phyloP scores from a whole-genome alignment of 176 grass and related monocot genomes.

The Raddia guianensis region DNA sequence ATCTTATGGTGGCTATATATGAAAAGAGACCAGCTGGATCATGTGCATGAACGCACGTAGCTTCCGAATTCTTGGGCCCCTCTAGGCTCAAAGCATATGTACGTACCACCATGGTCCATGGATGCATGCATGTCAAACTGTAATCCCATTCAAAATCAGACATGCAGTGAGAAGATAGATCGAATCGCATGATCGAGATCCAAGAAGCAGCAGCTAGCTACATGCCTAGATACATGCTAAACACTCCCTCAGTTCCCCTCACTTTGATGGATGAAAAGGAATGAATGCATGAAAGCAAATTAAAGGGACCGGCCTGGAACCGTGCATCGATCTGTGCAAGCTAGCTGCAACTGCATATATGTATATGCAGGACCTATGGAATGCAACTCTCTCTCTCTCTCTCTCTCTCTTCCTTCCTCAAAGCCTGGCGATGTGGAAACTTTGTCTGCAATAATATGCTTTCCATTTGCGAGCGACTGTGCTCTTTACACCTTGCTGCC shows the following conservation, averaged over 20 bases:
- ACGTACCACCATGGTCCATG: neutral
- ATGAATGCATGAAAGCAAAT: neutral
- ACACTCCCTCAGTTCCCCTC: neutral
- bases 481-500: neutral
- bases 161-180: neutral
- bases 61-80: constrained; percentile 12
- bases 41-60: neutral
- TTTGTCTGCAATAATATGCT: constrained; percentile 29
- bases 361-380: neutral
- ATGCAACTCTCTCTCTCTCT: neutral
- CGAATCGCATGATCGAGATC: neutral
- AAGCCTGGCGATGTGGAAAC: constrained; percentile 38
- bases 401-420: constrained; percentile 8
- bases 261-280: neutral
- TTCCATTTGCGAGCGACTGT: neutral
- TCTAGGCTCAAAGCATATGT: neutral
- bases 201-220: constrained; percentile 14
- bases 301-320: neutral
- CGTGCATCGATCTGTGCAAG: neutral
- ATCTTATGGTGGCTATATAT: neutral
- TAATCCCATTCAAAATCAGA: neutral
- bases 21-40: neutral
- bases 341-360: neutral
- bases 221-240: neutral
- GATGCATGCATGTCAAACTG: neutral